Conservation (phyloP, 495 filamentous ascomycete species). For the Cairneyella variabilis region DNA sequence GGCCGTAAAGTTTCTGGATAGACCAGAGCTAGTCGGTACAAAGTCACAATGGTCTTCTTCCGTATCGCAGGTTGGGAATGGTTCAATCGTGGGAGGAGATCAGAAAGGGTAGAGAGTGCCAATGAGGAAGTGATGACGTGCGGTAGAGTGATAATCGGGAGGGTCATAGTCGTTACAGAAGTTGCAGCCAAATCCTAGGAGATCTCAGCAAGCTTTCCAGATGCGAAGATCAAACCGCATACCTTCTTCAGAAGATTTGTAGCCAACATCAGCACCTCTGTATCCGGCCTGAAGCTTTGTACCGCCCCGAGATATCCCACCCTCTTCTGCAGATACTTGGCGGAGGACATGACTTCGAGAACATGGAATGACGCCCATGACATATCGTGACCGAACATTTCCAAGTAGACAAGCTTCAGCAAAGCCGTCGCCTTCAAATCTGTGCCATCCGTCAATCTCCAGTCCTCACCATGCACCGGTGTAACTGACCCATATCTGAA, state of each 20-base stretch:
- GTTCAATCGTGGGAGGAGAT: slow-evolving; percentile 78
- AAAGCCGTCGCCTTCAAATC: slow-evolving; percentile 95
- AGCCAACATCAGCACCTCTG: slow-evolving; percentile 95
- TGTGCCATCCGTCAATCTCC: slow-evolving; percentile 33
- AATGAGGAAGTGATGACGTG: slow-evolving; percentile 90
- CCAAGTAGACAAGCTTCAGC: slow-evolving; percentile 91
- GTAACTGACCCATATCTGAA: slow-evolving; percentile 75
- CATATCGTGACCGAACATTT: slow-evolving; percentile 99
- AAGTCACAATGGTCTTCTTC: slow-evolving; percentile 91
- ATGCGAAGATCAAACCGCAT: too few species aligned
- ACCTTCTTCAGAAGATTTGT: slow-evolving; percentile 98
- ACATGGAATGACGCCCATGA: slow-evolving; percentile 99
- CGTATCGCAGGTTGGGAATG: slow-evolving; percentile 79
- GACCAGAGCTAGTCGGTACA: slow-evolving; percentile 87
- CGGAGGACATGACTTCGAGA: slow-evolving; percentile 95
- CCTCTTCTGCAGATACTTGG: slow-evolving; percentile 90
- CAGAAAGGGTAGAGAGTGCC: slow-evolving; percentile 79
- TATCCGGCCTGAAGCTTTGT: slow-evolving; percentile 92
- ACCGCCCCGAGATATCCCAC: slow-evolving; percentile 95
- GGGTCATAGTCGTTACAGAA: slow-evolving; percentile 67
- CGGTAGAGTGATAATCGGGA: slow-evolving; percentile 82
- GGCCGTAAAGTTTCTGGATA: slow-evolving; percentile 90
- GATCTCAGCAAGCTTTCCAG: too few species aligned
- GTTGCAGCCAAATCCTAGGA: slow-evolving; percentile 82
- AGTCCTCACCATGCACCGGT: not conserved